A percentile compares a stretch with the other conserved stretches of the same genome.
Conservation (phyloP, 176 grass and related monocot genomes). For the Tuctoria greenei region DNA sequence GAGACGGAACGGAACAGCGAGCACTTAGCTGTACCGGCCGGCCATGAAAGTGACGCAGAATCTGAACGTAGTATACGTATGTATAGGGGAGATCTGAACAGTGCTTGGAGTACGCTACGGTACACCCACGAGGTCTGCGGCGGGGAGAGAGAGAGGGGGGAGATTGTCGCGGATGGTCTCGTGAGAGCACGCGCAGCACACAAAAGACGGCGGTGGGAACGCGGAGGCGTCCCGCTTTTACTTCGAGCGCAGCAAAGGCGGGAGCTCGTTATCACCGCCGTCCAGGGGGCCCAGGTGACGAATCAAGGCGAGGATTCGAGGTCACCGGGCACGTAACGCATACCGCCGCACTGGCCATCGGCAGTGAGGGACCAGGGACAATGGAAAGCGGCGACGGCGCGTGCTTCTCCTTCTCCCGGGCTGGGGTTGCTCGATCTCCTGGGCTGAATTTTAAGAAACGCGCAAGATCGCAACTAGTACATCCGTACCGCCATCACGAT, state of each 20-base stretch:
- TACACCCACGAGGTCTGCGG: not conserved
- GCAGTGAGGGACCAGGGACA: not conserved
- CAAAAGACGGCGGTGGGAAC: not conserved
- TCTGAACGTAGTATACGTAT: too few relatives aligned
- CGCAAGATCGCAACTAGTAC: too few relatives aligned
- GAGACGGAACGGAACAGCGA: not conserved
- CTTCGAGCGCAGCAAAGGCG: conserved; percentile 23
- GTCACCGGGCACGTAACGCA: not conserved
- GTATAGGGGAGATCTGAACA: not conserved
- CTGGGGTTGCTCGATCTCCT: too few relatives aligned
- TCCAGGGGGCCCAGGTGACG: not conserved
- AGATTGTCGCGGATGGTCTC: not conserved
- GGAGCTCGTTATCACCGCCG: conserved; percentile 14
- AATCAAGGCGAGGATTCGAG: not conserved
- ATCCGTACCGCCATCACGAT: too few relatives aligned
- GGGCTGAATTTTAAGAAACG: too few relatives aligned
- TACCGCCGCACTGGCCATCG: not conserved
- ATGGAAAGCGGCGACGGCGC: not conserved
- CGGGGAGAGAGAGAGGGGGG: too few relatives aligned
- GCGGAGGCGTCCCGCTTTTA: conserved; percentile 42
- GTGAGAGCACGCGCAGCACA: conserved; percentile 25
- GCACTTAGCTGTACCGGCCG: too few relatives aligned
- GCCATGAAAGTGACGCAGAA: not conserved
- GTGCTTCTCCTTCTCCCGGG: not conserved
- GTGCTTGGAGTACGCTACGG: not conserved